Evolutionary conservation across 768 basidiomycete species (phyloP), one percentile per base, ranked within the genome.

Genomic region (Cubamyces lactineus): DNA sequence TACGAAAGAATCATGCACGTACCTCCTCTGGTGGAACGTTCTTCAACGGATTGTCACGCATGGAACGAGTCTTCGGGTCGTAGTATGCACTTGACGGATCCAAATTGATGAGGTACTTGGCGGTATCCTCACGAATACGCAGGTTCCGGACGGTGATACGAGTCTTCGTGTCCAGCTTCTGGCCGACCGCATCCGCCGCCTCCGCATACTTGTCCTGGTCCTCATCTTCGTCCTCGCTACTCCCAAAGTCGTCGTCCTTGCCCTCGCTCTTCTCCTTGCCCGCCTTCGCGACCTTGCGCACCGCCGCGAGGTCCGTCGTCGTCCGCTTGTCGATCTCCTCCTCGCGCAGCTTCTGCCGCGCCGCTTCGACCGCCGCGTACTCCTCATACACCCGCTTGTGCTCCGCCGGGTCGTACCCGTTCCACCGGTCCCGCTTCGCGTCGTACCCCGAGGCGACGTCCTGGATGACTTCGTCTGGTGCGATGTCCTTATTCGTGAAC

Each of bases 191-290:
- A 69, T 99, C 96, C 12, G 96, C 96, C 23, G 92, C 90, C 70
- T 99, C 97, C 13, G 97, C 97, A 69, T 98, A 98, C 77, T 98
- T 97, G 77, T 97, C 95, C 73, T 97, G 94, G 69, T 98, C 96
- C 48, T 88, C 92, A 69, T 94, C 94, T 65, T 98, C 96, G 66
- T 98, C 96, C 64, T 94, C 92, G 72, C 92, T 94, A 30, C 93
- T 95, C 13, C 97, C 96, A 76, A 98, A 98, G 73, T 98, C 97
- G 13, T 89, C 87, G 70, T 96, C 95, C 47, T 74, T 82, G 41
- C 82, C 82, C 72, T 89, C 86, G 28, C 77, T 86, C 67, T 91
- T 91, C 21, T 81, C 81, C 69, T 86, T 89, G 54, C 91, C 88
- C 23, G 91, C 93, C 73, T 96, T 96, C 16, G 94, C 94, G n/a